These are phyloP conservation scores for Nematodospora valgi DNA, from an alignment of 805 yeast species.

Conservation along the genomic window DNA sequence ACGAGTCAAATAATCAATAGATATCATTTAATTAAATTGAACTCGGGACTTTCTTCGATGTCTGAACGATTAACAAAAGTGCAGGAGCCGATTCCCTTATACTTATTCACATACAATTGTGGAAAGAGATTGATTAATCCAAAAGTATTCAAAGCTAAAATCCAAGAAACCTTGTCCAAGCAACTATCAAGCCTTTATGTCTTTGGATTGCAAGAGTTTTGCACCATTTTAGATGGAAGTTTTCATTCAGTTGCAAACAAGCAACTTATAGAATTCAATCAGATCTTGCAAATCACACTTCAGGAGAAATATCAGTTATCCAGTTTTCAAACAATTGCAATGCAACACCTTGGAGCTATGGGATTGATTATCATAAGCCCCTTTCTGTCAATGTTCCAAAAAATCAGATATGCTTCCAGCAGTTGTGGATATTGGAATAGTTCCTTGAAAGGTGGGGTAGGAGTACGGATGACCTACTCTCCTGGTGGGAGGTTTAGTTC, in stretches of 20 bases:
- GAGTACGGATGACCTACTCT: constrained; percentile 45
- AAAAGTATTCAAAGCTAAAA: constrained; percentile 24
- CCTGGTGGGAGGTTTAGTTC: constrained; percentile 17
- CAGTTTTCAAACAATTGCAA: constrained; percentile 40
- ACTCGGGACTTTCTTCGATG: no score
- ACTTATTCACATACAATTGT: constrained; percentile 52
- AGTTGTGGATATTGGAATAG: constrained; percentile 60
- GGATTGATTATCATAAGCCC: constrained; percentile 52
- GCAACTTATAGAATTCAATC: constrained; percentile 34
- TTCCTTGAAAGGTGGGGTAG: constrained; percentile 73
- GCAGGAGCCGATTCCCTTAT: constrained; percentile 16
- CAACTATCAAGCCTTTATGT: constrained; percentile 46
- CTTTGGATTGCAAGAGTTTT: constrained; percentile 67
- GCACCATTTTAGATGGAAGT: constrained; percentile 54
- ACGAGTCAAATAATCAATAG: no score
- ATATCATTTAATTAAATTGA: neutral
- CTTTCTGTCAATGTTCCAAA: constrained; percentile 28
- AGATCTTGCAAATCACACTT: constrained; percentile 32
- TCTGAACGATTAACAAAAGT: no score
- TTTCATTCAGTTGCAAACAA: constrained; percentile 34
- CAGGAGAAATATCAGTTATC: constrained; percentile 24
- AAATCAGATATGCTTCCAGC: constrained; percentile 26
- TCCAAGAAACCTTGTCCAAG: constrained; percentile 25
- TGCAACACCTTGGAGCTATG: constrained; percentile 53
- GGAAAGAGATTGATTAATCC: constrained; percentile 44